phyloP scores from a whole-genome alignment of 345 rosid genomes.

The Hibiscus trionum region DNA sequence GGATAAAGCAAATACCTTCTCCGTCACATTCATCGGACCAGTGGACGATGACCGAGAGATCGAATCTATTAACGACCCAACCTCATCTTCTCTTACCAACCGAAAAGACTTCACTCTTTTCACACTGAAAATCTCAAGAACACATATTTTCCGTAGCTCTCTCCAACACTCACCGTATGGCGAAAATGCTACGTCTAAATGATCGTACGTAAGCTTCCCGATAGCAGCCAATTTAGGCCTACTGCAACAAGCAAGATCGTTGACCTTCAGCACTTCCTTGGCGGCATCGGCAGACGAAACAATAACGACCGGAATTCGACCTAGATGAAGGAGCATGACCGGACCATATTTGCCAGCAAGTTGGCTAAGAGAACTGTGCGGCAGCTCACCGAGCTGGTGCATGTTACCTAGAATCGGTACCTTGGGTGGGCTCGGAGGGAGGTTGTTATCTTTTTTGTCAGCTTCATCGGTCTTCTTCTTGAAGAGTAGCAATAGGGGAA shows the following conservation, averaged over 20 bases:
- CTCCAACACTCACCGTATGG: conserved; percentile 29
- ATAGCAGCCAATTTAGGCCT: conserved; percentile 25
- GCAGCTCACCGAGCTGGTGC: conserved; percentile 36
- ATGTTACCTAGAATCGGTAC: conserved; percentile 44
- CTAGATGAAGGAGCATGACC: conserved; percentile 37
- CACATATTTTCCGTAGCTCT: conserved; percentile 26
- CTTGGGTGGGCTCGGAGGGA: conserved; percentile 31
- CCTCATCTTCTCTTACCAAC: conserved; percentile 31
- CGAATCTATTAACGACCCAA: conserved; percentile 13
- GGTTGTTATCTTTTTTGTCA: background rate
- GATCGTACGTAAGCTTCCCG: conserved; percentile 27
- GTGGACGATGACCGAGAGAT: conserved; percentile 13
- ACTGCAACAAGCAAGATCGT: conserved; percentile 30
- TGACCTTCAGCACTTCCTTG: conserved; percentile 24
- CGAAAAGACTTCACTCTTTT: conserved; percentile 32
- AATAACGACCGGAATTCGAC: conserved; percentile 31
- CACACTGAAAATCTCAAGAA: conserved; percentile 26
- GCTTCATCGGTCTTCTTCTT: background rate
- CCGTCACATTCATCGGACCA: conserved; percentile 16
- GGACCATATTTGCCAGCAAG: conserved; percentile 42
- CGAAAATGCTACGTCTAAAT: conserved; percentile 25
- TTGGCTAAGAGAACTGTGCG: conserved; percentile 26
- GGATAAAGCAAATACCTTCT: conserved; percentile 14
- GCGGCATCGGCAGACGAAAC: conserved; percentile 41
- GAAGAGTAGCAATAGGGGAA: background rate